These are phyloP conservation scores for Suillus americanus DNA, from an alignment of 768 basidiomycete genomes.

Conservation along the genomic window DNA sequence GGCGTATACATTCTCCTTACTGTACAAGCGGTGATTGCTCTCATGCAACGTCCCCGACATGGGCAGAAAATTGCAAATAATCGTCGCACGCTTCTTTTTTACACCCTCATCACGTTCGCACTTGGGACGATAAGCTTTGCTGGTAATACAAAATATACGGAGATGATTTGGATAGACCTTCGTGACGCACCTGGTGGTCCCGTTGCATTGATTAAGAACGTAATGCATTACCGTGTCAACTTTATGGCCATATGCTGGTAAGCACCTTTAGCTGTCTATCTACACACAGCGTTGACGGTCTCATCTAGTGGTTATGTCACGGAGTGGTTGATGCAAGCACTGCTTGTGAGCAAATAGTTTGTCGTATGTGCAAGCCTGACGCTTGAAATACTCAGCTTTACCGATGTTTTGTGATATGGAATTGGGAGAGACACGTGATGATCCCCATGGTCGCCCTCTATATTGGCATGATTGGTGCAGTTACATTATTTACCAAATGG, in stretches of 20 bases:
- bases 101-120: neutral
- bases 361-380: neutral
- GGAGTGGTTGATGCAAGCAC: neutral
- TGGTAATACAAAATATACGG: neutral
- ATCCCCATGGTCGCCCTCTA: neutral
- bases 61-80: neutral
- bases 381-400: neutral
- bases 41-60: neutral
- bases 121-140: neutral
- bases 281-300: neutral
- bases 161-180: neutral
- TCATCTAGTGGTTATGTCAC: neutral
- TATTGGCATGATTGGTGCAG: neutral
- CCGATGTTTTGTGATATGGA: neutral
- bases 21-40: neutral
- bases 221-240: neutral
- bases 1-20: neutral
- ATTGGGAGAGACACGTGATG: neutral
- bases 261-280: neutral
- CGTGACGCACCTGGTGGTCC: neutral
- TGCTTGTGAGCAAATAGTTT: neutral
- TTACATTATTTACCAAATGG: neutral
- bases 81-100: neutral
- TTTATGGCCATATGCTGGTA: neutral
- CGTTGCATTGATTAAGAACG: neutral